These are phyloP conservation scores for Apostasia shenzhenica DNA, from an alignment of 106 monocot species.

Conservation along the genomic window DNA sequence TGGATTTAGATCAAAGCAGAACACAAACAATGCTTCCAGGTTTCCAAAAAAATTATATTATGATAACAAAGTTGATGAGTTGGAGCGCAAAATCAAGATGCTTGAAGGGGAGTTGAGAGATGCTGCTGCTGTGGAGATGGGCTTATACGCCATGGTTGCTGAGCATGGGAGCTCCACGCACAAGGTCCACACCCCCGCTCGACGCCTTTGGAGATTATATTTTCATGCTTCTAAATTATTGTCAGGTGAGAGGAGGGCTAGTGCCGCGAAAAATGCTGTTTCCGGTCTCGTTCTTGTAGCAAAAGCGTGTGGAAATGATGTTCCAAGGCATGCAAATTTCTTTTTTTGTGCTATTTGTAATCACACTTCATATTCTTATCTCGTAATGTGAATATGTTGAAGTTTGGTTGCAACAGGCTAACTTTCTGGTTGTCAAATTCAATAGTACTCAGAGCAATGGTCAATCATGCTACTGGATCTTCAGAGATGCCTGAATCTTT, in stretches of 20 bases:
- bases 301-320: constrained; percentile 90
- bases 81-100: constrained; percentile 52
- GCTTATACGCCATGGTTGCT: constrained; percentile 63
- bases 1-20: constrained; percentile 8
- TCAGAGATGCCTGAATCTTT: constrained; percentile 12
- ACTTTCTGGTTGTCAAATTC: constrained; percentile 93
- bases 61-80: constrained; percentile 40
- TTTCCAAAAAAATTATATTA: constrained; percentile 15
- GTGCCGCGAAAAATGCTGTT: constrained; percentile 50
- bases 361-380: neutral
- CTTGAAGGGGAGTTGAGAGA: constrained; percentile 78
- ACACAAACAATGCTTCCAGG: constrained; percentile 18
- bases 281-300: constrained; percentile 68
- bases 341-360: neutral
- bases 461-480: constrained; percentile 25
- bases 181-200: constrained; percentile 91
- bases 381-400: neutral
- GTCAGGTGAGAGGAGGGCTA: constrained; percentile 44
- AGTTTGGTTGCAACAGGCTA: constrained; percentile 41
- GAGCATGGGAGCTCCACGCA: constrained; percentile 85
- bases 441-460: constrained; percentile 56
- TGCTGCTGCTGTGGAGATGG: constrained; percentile 70
- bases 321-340: constrained; percentile 47
- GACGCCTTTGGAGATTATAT: constrained; percentile 79
- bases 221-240: constrained; percentile 39